Conservation (phyloP, 202 grass and related monocot species). For the Hordeum pubiflorum region DNA sequence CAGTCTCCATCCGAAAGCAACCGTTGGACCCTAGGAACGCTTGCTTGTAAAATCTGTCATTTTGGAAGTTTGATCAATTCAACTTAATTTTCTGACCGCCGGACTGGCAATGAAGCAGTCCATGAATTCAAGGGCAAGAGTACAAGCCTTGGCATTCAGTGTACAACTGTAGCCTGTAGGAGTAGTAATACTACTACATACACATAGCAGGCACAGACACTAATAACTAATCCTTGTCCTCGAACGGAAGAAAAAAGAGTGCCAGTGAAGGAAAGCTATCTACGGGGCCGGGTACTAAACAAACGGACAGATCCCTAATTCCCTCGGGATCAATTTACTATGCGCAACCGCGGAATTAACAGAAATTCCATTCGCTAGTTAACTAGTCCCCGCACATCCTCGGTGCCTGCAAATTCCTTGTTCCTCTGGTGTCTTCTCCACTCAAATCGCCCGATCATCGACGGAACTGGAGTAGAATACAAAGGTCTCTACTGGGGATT, state of each 20-base stretch:
- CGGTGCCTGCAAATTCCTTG: conserved; percentile 35
- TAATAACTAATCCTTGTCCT: conserved; percentile 7
- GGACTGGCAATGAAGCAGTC: not conserved
- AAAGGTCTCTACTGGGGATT: conserved; percentile 23
- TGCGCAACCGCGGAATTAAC: not conserved
- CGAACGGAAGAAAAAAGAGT: conserved; percentile 20
- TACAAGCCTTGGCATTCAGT: conserved; percentile 30
- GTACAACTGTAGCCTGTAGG: not conserved
- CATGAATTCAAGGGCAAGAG: conserved; percentile 25
- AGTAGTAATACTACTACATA: not conserved
- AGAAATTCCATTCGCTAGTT: conserved; percentile 4
- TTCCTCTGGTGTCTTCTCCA: conserved; percentile 39
- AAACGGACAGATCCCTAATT: conserved; percentile 23
- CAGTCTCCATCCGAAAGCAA: conserved; percentile 4
- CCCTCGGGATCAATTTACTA: conserved; percentile 50
- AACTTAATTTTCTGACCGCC: not conserved
- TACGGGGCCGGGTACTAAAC: not conserved
- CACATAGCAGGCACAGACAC: not conserved
- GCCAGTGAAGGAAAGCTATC: conserved; percentile 50
- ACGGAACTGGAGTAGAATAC: not conserved
- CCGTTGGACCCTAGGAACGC: not conserved
- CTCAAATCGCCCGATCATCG: not conserved
- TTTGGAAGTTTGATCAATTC: not conserved
- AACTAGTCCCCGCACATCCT: conserved; percentile 3
- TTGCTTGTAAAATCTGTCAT: conserved; percentile 5